Conservation (phyloP, 2,329 filamentous ascomycete species). For the Apiospora phragmitis region DNA sequence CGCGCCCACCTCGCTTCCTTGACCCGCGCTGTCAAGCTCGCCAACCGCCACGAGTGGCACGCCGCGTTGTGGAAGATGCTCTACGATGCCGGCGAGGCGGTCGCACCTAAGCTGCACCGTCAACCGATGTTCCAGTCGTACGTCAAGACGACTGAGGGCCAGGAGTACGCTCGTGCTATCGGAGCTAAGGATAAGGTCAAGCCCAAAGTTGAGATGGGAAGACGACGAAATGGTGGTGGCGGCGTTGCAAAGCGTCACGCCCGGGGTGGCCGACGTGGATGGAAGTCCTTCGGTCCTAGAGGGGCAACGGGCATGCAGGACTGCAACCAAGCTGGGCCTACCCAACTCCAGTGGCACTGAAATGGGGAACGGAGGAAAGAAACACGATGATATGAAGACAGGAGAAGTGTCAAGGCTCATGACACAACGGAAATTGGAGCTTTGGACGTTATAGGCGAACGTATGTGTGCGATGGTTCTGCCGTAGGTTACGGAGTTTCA, state of each 20-base stretch:
- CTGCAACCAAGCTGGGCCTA: no score
- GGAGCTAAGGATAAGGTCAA: neutral
- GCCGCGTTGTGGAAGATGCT: constrained; percentile 6
- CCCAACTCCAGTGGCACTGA: neutral
- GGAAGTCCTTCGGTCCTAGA: neutral
- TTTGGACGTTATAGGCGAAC: neutral
- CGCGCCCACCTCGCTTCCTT: neutral
- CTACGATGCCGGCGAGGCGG: neutral
- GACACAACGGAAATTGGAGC: neutral
- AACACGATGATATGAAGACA: neutral
- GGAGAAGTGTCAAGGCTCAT: neutral
- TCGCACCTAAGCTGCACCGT: neutral
- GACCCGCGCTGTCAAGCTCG: neutral
- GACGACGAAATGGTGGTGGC: neutral
- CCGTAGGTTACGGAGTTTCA: neutral
- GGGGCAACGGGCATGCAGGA: no score
- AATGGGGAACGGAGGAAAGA: neutral
- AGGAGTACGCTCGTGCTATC: constrained; percentile 5
- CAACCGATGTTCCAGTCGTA: neutral
- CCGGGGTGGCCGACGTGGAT: neutral
- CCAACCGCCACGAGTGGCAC: constrained; percentile 7
- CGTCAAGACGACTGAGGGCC: neutral
- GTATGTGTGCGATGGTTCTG: neutral
- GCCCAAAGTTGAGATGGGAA: neutral
- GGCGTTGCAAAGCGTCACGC: neutral